These are phyloP conservation scores for Diddensiella santjacobensis DNA, from an alignment of 805 yeast genomes.

Conservation along the genomic window DNA sequence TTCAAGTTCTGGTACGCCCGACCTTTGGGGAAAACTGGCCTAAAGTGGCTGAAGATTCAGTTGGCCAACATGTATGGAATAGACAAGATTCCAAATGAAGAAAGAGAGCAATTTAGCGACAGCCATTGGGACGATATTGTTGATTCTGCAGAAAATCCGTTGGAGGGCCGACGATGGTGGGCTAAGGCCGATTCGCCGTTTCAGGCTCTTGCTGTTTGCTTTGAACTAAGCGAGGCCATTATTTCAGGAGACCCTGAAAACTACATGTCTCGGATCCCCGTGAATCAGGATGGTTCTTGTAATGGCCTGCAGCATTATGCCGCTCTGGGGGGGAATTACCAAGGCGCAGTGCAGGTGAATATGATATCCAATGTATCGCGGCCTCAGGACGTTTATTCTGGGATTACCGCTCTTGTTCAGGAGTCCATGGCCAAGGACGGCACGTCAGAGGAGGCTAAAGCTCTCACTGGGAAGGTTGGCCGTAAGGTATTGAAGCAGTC, in stretches of 20 bases:
- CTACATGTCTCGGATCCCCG: slow-evolving; percentile 49
- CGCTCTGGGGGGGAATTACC: slow-evolving; percentile 61
- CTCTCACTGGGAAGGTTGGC: slow-evolving; percentile 57
- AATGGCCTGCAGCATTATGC: slow-evolving; percentile 67
- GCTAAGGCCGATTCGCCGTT: slow-evolving; percentile 62
- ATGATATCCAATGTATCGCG: slow-evolving; percentile 39
- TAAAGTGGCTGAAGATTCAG: slow-evolving; percentile 58
- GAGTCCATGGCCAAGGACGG: slow-evolving; percentile 36
- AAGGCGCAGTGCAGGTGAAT: slow-evolving; percentile 61
- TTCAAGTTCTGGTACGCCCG: slow-evolving; percentile 59
- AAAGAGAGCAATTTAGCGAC: slow-evolving; percentile 47
- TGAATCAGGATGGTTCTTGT: slow-evolving; percentile 66
- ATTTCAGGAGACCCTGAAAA: slow-evolving; percentile 40
- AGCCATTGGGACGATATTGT: slow-evolving; percentile 42
- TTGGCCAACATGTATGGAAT: slow-evolving; percentile 55
- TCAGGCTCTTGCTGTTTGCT: slow-evolving; percentile 55
- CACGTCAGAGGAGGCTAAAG: slow-evolving; percentile 31
- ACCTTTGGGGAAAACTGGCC: slow-evolving; percentile 47
- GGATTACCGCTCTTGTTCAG: slow-evolving; percentile 50
- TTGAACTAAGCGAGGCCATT: slow-evolving; percentile 50
- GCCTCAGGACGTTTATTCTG: slow-evolving; percentile 58
- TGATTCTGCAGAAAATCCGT: slow-evolving; percentile 49
- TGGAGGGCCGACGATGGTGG: slow-evolving; percentile 37
- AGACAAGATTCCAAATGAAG: slow-evolving; percentile 50
- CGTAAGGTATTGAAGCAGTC: slow-evolving; percentile 94